Evolutionary conservation across 768 basidiomycete species (phyloP).

Genomic region (Multifurca ochricompacta): DNA sequence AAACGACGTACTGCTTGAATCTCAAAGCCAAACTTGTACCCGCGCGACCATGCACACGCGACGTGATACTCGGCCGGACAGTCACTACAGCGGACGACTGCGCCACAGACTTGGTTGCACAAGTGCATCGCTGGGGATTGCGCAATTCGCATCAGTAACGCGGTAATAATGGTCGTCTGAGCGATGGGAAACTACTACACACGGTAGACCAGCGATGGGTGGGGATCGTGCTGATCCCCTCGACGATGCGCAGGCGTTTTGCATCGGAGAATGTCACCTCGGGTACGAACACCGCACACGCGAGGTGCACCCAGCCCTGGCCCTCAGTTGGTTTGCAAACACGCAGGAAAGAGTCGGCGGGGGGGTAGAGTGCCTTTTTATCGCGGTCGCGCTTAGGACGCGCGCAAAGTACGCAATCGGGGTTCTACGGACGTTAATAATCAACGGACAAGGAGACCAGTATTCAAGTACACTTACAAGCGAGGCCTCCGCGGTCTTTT

Average conservation of each 20-base stretch:
- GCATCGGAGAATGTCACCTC: slow-evolving; percentile 82
- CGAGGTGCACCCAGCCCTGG: slow-evolving; percentile 84
- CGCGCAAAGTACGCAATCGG: slow-evolving; percentile 84
- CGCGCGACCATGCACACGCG: slow-evolving; percentile 83
- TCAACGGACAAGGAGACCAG: slow-evolving; percentile 3
- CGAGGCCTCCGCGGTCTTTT: slow-evolving; percentile 74
- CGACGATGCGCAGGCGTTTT: slow-evolving; percentile 63
- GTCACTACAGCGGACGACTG: slow-evolving; percentile 76
- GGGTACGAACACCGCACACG: slow-evolving; percentile 83
- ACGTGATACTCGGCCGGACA: slow-evolving; percentile 78
- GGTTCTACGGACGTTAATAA: slow-evolving; percentile 45
- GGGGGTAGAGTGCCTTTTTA: slow-evolving; percentile 37
- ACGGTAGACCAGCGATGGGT: slow-evolving; percentile 68
- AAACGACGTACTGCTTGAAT: slow-evolving; percentile 61
- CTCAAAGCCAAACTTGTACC: slow-evolving; percentile 88
- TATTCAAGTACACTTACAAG: slow-evolving; percentile 42
- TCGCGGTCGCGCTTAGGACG: slow-evolving; percentile 43
- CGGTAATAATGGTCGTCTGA: background rate
- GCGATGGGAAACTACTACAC: slow-evolving; percentile 27
- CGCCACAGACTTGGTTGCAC: slow-evolving; percentile 66
- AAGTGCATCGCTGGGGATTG: slow-evolving; percentile 60
- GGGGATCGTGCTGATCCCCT: slow-evolving; percentile 73
- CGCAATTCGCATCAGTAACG: slow-evolving; percentile 13
- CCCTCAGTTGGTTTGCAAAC: slow-evolving; percentile 88
- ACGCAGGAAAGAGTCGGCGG: slow-evolving; percentile 59